These are phyloP conservation scores for Eragrostis tef DNA, from an alignment of 202 grass and related monocot genomes.

Conservation along the genomic window DNA sequence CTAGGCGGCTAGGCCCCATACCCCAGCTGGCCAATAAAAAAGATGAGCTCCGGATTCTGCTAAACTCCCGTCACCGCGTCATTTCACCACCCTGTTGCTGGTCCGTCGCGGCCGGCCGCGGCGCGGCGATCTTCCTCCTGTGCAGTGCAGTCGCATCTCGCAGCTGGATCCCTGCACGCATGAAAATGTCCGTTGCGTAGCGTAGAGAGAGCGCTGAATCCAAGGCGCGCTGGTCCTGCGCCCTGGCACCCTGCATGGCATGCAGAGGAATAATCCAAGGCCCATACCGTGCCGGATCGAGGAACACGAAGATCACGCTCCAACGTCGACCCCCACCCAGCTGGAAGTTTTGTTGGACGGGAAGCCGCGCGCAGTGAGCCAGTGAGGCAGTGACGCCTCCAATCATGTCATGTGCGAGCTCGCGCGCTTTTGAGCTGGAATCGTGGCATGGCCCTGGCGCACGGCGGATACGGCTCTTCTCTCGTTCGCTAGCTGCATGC, in stretches of 20 bases:
- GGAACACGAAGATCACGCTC: no score
- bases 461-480: neutral
- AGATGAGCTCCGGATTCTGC: neutral
- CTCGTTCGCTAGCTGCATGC: neutral
- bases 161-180: neutral
- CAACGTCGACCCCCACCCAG: no score
- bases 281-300: no score
- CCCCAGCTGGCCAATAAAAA: neutral
- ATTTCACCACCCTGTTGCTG: neutral
- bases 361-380: neutral
- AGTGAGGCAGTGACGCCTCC: neutral
- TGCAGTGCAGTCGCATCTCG: neutral
- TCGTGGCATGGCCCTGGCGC: neutral
- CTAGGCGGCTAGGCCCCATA: neutral
- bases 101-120: neutral
- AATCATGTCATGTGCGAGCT: neutral
- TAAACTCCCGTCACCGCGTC: slow-evolving; percentile 17
- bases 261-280: no score
- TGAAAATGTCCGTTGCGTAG: no score
- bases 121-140: neutral
- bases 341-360: neutral
- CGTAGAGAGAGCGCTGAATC: no score
- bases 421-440: slow-evolving; percentile 1
- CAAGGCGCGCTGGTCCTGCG: no score
- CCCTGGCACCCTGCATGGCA: no score